Conservation (phyloP, 78 protist genomes). For the Paulinella micropora region DNA sequence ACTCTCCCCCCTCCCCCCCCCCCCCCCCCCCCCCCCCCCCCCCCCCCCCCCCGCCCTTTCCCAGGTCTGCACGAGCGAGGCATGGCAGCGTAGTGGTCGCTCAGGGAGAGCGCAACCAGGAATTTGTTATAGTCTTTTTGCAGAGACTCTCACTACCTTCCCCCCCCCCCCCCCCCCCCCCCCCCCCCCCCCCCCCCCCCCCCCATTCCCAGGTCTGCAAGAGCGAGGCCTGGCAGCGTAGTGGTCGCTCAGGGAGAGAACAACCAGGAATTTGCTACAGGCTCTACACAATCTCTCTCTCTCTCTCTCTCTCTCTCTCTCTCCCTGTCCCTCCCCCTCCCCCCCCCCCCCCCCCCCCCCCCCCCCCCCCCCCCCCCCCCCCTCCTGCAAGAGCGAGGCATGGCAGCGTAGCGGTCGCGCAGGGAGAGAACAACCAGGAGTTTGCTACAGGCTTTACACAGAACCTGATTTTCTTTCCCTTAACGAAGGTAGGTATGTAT, state of each 20-base stretch:
- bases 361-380: no score
- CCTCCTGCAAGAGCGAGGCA: conserved; percentile 72
- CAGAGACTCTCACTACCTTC: no score
- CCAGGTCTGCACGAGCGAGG: conserved; percentile 66
- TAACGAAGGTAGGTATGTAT: background rate
- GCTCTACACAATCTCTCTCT: no score
- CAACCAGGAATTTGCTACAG: conserved; percentile 6
- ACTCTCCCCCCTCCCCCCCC: background rate
- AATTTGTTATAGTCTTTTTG: no score
- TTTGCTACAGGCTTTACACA: conserved; percentile 34
- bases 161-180: no score
- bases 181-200: no score
- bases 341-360: background rate
- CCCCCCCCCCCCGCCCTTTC: no score
- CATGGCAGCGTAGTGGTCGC: conserved; percentile 85
- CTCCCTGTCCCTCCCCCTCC: no score
- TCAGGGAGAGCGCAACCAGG: conserved; percentile 51
- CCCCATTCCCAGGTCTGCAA: no score
- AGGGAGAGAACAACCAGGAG: conserved; percentile 31
- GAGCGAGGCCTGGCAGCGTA: conserved; percentile 76
- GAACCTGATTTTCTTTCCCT: conserved; percentile 9
- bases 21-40: no score
- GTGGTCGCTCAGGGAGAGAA: conserved; percentile 81
- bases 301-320: no score
- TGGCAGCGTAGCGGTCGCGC: conserved; percentile 89